Evolutionary conservation across 1,284 basidiomycete genomes (phyloP).

Genomic region (Ganoderma resinaceum): DNA sequence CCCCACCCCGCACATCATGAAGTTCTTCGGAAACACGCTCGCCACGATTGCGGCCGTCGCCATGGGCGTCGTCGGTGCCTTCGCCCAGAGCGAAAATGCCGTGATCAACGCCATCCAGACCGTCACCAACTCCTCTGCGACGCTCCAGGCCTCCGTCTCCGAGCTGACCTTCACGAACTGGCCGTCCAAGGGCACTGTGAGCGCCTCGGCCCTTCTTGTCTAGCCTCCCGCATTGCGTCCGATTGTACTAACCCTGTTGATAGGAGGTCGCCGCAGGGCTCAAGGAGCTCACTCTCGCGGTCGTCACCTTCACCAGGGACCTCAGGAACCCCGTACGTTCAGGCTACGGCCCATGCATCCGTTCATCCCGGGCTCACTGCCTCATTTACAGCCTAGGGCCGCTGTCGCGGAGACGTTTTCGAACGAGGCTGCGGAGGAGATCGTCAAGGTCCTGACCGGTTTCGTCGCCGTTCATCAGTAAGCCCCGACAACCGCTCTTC

Average conservation of each 20-base stretch:
- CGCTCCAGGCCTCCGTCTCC: neutral
- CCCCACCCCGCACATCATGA: too few relatives aligned
- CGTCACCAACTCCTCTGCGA: conserved; percentile 2
- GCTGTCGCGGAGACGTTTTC: too few relatives aligned
- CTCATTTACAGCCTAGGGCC: neutral
- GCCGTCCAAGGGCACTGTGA: neutral
- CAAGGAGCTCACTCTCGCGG: neutral
- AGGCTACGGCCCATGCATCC: neutral
- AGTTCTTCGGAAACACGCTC: conserved; percentile 12
- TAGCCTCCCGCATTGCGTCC: too few relatives aligned
- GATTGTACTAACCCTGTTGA: neutral
- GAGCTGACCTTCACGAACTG: neutral
- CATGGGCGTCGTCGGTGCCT: neutral
- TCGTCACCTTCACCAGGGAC: conserved; percentile 3
- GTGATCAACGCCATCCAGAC: conserved; percentile 9
- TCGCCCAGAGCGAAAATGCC: neutral
- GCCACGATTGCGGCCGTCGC: neutral
- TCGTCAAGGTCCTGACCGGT: neutral
- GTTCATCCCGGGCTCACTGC: too few relatives aligned
- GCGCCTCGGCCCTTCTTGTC: neutral
- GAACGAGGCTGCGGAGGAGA: neutral
- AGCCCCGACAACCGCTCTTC: neutral
- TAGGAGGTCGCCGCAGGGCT: neutral
- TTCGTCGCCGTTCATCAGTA: conserved; percentile 2
- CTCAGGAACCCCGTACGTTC: neutral